Evolutionary conservation across 495 filamentous ascomycete genomes (phyloP).

Genomic region (Aspergillus coremiiformis): DNA sequence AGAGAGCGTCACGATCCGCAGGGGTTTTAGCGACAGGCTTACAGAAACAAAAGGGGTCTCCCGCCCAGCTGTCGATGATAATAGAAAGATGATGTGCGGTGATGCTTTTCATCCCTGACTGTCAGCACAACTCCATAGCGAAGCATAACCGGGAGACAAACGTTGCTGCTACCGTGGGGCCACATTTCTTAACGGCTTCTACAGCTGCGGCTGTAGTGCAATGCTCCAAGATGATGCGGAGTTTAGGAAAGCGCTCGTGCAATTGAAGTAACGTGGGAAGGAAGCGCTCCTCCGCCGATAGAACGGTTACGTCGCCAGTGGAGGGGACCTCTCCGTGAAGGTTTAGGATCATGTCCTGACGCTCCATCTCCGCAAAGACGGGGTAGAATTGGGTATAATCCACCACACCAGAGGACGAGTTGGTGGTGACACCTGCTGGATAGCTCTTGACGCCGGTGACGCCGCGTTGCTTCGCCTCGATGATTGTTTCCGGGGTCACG

Average conservation of each 20-base stretch:
- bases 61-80: conserved; percentile 66
- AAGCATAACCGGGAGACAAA: not conserved
- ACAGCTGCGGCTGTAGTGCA: conserved; percentile 80
- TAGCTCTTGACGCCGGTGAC: conserved; percentile 52
- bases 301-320: conserved; percentile 51
- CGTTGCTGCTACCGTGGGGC: conserved; percentile 53
- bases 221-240: conserved; percentile 72
- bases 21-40: conserved; percentile 76
- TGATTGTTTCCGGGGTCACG: conserved; percentile 72
- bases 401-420: conserved; percentile 73
- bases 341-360: conserved; percentile 55
- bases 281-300: conserved; percentile 76
- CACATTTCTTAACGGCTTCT: conserved; percentile 66
- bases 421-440: conserved; percentile 67
- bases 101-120: conserved; percentile 30
- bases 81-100: conserved; percentile 77
- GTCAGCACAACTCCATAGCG: conserved; percentile 1
- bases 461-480: conserved; percentile 54
- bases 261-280: conserved; percentile 67
- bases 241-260: conserved; percentile 65
- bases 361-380: conserved; percentile 74
- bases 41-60: conserved; percentile 77
- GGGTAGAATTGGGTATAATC: conserved; percentile 64
- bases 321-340: conserved; percentile 55
- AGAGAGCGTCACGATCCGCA: conserved; percentile 65